Conservation (phyloP, 2,329 filamentous ascomycete species). For the Beauveria sp. region DNA sequence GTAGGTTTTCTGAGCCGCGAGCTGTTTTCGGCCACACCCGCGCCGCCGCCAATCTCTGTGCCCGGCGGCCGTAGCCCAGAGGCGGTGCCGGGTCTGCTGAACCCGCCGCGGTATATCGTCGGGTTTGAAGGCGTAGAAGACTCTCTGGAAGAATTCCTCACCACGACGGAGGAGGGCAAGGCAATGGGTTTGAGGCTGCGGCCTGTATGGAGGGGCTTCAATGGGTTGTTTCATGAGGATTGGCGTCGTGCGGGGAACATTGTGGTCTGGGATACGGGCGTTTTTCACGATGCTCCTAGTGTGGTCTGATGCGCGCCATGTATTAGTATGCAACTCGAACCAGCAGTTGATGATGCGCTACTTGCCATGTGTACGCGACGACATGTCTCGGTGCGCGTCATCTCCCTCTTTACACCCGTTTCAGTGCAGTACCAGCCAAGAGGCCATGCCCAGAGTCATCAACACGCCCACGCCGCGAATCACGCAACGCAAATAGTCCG, state of each 20-base stretch:
- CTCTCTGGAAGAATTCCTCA: conserved; percentile 38
- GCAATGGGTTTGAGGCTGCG: conserved; percentile 34
- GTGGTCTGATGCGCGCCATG: not conserved
- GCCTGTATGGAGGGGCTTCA: conserved; percentile 49
- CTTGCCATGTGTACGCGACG: too few species aligned
- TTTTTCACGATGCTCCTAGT: conserved; percentile 15
- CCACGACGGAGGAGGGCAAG: conserved; percentile 27
- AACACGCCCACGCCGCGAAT: too few species aligned
- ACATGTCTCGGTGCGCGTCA: too few species aligned
- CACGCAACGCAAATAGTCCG: too few species aligned
- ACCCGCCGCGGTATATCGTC: conserved; percentile 48
- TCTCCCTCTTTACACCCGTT: too few species aligned
- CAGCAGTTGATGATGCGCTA: not conserved
- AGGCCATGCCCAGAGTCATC: too few species aligned
- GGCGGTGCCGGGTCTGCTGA: conserved; percentile 12
- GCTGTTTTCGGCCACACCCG: conserved; percentile 34
- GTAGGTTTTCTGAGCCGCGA: conserved; percentile 46
- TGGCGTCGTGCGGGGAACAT: conserved; percentile 47
- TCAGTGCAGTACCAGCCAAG: too few species aligned
- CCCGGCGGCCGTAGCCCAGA: not conserved
- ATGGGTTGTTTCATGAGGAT: conserved; percentile 57
- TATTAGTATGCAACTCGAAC: not conserved
- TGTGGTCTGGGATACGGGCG: conserved; percentile 51
- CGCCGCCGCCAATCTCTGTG: not conserved
- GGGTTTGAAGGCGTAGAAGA: conserved; percentile 53